Evolutionary conservation across 2,329 filamentous ascomycete species (phyloP), one percentile per base, ranked within the genome.

Genomic region (Sphaerostilbella broomeana): DNA sequence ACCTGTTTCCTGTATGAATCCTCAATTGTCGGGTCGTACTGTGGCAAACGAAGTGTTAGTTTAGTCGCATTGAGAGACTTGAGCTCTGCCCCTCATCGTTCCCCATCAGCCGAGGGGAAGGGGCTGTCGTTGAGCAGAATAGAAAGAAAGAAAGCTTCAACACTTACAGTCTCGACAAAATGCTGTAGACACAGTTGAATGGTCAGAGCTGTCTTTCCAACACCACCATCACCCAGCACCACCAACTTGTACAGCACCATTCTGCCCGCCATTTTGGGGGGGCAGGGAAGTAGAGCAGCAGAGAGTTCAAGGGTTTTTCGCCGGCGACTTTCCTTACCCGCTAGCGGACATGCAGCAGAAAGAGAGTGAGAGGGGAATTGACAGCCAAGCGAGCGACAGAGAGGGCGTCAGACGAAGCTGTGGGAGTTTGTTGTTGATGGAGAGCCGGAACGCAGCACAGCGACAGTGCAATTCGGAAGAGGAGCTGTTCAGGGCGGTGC

Each of bases 171-270:
- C 70, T 97, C 90, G 56, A 97, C 89, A 62, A 98, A 98, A 67
- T 98, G 92, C 66, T 97, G 94, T 58, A 97, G 70, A 64, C 92
- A 97, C 55, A 98, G 75, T 80, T 98, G 88, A 60, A 95, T 95
- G 43, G 88, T 95, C 60, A 95, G 72, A 56, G 88, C 88, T 36
- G 88, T 95, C 68, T 95, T 95, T 54, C 88, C 88, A 47, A 95
- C 88, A 66, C 88, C 88, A 68, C 88, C 88, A 62, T 95, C 88
- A 55, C 88, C 89, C 49, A 95, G 72, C 68, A 95, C 88, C 77
- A 95, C 88, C 75, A 95, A 69, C 69, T 94, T 94, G 73, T 95
- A 94, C 63, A 94, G 70, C 60, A 88, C 89, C 87, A 94, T 94
- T 73, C 90, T 89, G 58, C 85, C 85, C 68, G 86, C 81, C 86